These are phyloP conservation scores for Fraxinus greggii DNA, from an alignment of 305 asterid genomes.

Conservation along the genomic window DNA sequence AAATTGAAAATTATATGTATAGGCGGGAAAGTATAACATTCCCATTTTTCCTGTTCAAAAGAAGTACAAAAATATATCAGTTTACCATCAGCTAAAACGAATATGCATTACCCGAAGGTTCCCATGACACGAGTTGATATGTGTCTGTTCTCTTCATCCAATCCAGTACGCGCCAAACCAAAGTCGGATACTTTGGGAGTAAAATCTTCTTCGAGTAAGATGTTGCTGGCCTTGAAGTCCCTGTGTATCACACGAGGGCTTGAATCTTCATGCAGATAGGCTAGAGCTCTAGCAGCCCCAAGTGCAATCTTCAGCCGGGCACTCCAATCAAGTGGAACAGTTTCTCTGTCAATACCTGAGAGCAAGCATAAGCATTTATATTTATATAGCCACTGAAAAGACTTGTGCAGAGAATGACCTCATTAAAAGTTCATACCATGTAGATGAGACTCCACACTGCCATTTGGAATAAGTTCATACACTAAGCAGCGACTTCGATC, in stretches of 20 bases:
- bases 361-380: constrained; percentile 20
- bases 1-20: not conserved
- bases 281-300: constrained; percentile 94
- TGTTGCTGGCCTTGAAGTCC: constrained; percentile 97
- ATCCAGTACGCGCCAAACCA: constrained; percentile 82
- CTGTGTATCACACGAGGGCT: constrained; percentile 93
- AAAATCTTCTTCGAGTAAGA: constrained; percentile 77
- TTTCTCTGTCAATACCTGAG: constrained; percentile 70
- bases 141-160: constrained; percentile 76
- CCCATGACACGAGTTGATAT: constrained; percentile 98
- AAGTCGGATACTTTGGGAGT: constrained; percentile 96
- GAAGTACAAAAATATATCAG: not conserved
- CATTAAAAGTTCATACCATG: constrained; percentile 54
- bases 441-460: constrained; percentile 91
- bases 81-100: not conserved
- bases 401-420: not conserved
- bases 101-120: constrained; percentile 71
- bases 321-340: constrained; percentile 82
- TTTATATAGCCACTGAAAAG: not conserved
- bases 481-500: constrained; percentile 77
- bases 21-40: not conserved
- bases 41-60: not conserved
- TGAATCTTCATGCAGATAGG: constrained; percentile 97
- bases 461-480: constrained; percentile 83
- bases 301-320: constrained; percentile 90